Evolutionary conservation across 2,329 filamentous ascomycete species (phyloP).

Genomic region (Sclerotinia subarctica): DNA sequence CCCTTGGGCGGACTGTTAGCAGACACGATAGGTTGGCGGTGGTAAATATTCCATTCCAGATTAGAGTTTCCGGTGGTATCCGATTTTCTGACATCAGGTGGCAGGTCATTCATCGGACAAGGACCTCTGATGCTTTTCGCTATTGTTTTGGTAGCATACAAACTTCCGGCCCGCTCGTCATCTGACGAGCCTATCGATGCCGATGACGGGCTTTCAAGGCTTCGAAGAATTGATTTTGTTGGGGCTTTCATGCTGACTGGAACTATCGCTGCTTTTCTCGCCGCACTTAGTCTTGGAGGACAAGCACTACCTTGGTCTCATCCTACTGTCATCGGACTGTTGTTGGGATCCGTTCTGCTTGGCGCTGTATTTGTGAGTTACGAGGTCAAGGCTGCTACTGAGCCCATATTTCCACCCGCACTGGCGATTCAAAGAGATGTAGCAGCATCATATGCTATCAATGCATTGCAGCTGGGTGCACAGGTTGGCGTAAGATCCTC

Average conservation of each 20-base stretch:
- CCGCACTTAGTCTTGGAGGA: constrained; percentile 50
- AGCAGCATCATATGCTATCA: constrained; percentile 51
- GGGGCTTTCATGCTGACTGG: constrained; percentile 55
- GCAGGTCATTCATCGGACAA: constrained; percentile 68
- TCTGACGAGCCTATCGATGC: constrained; percentile 55
- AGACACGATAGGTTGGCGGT: constrained; percentile 72
- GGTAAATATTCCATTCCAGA: constrained; percentile 45
- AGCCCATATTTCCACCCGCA: constrained; percentile 58
- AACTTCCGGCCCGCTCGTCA: constrained; percentile 42
- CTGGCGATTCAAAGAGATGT: constrained; percentile 53
- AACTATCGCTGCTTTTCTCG: constrained; percentile 38
- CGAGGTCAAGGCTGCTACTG: constrained; percentile 45
- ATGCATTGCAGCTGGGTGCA: constrained; percentile 51
- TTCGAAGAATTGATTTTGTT: constrained; percentile 68
- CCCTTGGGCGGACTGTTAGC: constrained; percentile 69
- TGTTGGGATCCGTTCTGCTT: constrained; percentile 38
- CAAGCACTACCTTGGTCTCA: constrained; percentile 42
- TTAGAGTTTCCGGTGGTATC: background rate
- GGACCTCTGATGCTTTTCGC: constrained; percentile 66
- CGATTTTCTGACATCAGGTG: background rate
- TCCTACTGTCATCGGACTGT: constrained; percentile 36
- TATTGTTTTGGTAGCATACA: constrained; percentile 59
- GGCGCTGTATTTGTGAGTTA: constrained; percentile 31
- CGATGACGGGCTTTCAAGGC: constrained; percentile 61
- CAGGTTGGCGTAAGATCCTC: constrained; percentile 52